Evolutionary conservation across 106 monocot species (phyloP).

Genomic region (Ottelia alismoides): DNA sequence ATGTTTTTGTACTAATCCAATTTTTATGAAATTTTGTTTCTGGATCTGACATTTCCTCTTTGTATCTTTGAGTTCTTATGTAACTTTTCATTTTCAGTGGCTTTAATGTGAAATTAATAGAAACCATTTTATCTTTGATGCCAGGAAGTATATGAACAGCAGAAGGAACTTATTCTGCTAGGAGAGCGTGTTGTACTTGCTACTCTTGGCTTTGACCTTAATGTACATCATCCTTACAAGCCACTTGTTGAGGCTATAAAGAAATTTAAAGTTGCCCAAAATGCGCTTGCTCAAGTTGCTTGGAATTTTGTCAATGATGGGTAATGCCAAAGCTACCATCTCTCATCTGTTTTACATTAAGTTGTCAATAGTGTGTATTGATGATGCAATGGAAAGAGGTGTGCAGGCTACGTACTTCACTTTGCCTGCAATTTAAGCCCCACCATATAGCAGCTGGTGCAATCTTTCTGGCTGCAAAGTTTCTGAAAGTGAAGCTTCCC

Average conservation of each 20-base stretch:
- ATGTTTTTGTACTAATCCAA: too few species aligned
- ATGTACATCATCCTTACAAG: slow-evolving; percentile 84
- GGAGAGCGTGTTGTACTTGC: slow-evolving; percentile 85
- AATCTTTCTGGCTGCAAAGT: slow-evolving; percentile 95
- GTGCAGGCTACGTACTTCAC: slow-evolving; percentile 85
- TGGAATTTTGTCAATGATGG: slow-evolving; percentile 99
- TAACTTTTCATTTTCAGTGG: too few species aligned
- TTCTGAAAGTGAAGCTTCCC: slow-evolving; percentile 93
- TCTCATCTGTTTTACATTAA: slow-evolving; percentile 1
- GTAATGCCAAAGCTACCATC: slow-evolving; percentile 25
- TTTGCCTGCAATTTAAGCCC: slow-evolving; percentile 94
- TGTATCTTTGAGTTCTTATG: too few species aligned
- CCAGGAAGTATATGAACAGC: slow-evolving; percentile 92
- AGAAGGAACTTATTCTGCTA: slow-evolving; percentile 75
- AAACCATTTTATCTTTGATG: too few species aligned
- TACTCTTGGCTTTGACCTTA: slow-evolving; percentile 84
- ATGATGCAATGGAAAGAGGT: slow-evolving; percentile 28
- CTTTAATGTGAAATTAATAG: too few species aligned
- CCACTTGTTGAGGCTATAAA: slow-evolving; percentile 93
- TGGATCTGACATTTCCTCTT: too few species aligned
- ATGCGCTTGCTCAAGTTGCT: slow-evolving; percentile 94
- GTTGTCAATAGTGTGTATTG: slow-evolving; percentile 15
- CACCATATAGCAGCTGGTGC: slow-evolving; percentile 97
- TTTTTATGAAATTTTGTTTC: too few species aligned
- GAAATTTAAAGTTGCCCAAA: slow-evolving; percentile 82